Evolutionary conservation across 805 yeast species (phyloP), one percentile per base, ranked within the genome.

Genomic region (Wickerhamiella azyma): DNA sequence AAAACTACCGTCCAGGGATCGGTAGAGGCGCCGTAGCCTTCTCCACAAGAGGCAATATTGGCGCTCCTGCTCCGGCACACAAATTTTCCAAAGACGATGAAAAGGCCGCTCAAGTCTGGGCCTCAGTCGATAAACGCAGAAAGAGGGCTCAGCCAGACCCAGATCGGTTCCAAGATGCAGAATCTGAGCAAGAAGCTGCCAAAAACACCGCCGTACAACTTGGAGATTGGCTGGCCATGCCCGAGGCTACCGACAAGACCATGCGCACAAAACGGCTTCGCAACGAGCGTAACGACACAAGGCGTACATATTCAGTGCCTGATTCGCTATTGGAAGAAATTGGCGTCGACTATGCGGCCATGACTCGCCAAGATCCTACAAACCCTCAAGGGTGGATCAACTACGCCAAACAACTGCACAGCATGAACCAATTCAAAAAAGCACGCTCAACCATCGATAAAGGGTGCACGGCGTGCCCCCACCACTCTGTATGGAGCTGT

Each of bases 1-100:
- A 81, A 1, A 94, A 94, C 5, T 89, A 89, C 59, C 74, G 86
- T 36, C 81, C 97, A 2, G 98, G 98, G 21, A 64, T 86, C 7
- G 97, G 96, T 0, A 70, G 98, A 58, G 98, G 98, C 24, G 97
- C 96, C 1, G 75, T 84, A 1, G 97, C 96, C 5, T 88, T 92
- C 62, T 77, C 88, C 0, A 85, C 95, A 0, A 73, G 85, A 48
- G 85, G 92, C 1, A 94, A 81, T 51, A 60, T 81, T 13, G 85
- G 85, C 0, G 65, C 69, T 14, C 52, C 68, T 50, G 52, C 52
- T 9, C 53, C 49, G 4, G 54, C 52, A 2, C 17, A 60, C 54
- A n/a, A 66, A 58, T 18, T 61, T 56, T 13, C 50, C 9, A 72
- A 71, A 30, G 86, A 80, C 3, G 88, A 81, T 53, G 76, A 71